phyloP scores from a whole-genome alignment of 257 asterid genomes.

The Eustoma russellianum region DNA sequence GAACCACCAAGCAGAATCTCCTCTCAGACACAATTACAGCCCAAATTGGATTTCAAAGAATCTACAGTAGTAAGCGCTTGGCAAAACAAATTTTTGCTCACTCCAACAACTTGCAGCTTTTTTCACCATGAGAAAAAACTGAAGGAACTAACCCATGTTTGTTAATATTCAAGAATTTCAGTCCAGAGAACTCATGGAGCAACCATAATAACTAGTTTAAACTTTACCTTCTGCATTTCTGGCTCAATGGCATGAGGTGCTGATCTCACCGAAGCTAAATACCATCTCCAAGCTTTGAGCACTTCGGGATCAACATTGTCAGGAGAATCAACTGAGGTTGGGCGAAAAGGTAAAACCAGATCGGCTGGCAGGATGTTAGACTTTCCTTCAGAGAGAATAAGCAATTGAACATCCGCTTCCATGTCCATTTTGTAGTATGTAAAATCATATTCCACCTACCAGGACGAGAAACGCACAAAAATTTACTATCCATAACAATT shows the following conservation, averaged over 20 bases:
- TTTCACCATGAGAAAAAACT: no score
- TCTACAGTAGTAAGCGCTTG: no score
- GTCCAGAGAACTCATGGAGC: no score
- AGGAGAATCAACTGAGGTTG: constrained; percentile 37
- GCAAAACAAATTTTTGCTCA: no score
- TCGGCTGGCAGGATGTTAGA: constrained; percentile 85
- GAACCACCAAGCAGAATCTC: no score
- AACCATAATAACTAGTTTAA: no score
- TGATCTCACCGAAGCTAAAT: constrained; percentile 70
- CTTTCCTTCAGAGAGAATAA: constrained; percentile 81
- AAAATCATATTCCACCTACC: constrained; percentile 80
- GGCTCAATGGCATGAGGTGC: constrained; percentile 62
- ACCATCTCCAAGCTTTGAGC: constrained; percentile 80
- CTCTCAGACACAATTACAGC: no score
- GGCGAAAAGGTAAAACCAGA: constrained; percentile 64
- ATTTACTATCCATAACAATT: background rate
- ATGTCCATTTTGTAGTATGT: constrained; percentile 85
- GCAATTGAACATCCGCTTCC: constrained; percentile 61
- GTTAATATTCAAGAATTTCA: no score
- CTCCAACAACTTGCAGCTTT: no score
- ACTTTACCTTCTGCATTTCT: constrained; percentile 61
- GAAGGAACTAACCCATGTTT: no score
- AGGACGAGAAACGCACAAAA: background rate
- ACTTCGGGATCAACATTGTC: constrained; percentile 30
- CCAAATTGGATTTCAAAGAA: no score